Base-by-base conservation (phyloP, 176 grass and related monocot species). In the Metroxylon sagu region DNA sequence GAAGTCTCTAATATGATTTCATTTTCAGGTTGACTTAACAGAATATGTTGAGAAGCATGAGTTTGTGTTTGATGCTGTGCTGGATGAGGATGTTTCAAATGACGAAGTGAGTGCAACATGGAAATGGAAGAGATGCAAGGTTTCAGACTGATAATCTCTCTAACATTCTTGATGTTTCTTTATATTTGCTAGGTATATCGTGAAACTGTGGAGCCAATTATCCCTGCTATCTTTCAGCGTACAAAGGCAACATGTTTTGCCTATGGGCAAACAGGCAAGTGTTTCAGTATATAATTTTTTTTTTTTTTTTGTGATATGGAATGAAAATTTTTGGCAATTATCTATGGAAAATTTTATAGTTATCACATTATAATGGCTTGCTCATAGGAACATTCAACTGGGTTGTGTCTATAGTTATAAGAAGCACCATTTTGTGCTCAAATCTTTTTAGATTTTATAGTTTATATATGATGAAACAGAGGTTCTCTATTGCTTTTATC, bases 181-280 rank as follows among this genome's bases (percentile, higher is more conserved):
- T 23, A 29, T 54, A 12, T 7, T 19, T 62, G 14, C 43, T 54
- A 85, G 83, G 73, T 85, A 57, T 85, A 85, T 30, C 77, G 6
- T 54, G 83, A 73, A 67, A 85, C 83, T 3, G 77, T 85, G 60
- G 77, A 80, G 65, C 68, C 83, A 17, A 72, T 77, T 25, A 19
- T 85, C 62, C 83, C 83, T 63, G 60, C 73, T 48, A 85, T 85
- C 52, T 85, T 85, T 58, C 71, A 80, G 61, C 66, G 72, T 54
- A 80, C 82, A 63, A 80, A 85, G 56, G 82, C 82, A 39, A 85
- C 82, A 25, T 85, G 82, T 61, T 85, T 85, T 76, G 82, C 82
- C 1, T 85, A 85, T 62, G 82, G 82, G 6, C 82, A 85, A 67
- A 85, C 82, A 73, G 82, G 82, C 50, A 62, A 61, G 63, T 74